Evolutionary conservation across 495 filamentous ascomycete genomes (phyloP).

Genomic region (Penicillium crystallinum): DNA sequence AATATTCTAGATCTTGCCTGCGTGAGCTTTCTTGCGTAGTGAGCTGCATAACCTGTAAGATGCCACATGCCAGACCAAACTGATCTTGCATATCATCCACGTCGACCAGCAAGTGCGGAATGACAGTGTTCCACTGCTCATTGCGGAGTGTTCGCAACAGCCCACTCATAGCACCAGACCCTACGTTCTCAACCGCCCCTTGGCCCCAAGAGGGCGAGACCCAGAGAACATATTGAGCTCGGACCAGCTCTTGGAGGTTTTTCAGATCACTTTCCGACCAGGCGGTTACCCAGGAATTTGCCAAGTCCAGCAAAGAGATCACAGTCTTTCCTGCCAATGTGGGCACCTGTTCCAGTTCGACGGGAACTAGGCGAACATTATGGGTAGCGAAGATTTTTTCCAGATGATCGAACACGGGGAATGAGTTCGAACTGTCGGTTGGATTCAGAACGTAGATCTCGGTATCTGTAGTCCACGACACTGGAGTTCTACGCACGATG

Average conservation of each 20-base stretch:
- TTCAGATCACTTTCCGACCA: constrained; percentile 15
- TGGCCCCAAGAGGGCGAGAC: constrained; percentile 14
- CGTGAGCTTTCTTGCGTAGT: constrained; percentile 12
- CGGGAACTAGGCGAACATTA: constrained; percentile 8
- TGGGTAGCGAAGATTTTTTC: constrained; percentile 11
- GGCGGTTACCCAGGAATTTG: constrained; percentile 10
- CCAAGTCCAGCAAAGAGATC: constrained; percentile 20
- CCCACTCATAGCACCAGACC: constrained; percentile 13
- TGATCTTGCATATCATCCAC: constrained; percentile 4
- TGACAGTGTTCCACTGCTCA: constrained; percentile 13
- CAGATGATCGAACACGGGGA: constrained; percentile 9
- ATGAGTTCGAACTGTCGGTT: background rate
- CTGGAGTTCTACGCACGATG: constrained; percentile 10
- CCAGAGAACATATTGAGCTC: constrained; percentile 23
- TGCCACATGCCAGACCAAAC: constrained; percentile 9
- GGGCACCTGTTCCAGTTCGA: constrained; percentile 12
- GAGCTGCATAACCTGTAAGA: constrained; percentile 16
- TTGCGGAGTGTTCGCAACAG: constrained; percentile 24
- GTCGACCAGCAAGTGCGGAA: constrained; percentile 15
- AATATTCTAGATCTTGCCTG: constrained; percentile 16
- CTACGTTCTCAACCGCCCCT: constrained; percentile 7
- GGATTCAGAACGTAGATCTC: constrained; percentile 15
- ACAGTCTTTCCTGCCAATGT: constrained; percentile 15
- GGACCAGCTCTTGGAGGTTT: constrained; percentile 9
- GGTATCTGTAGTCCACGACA: constrained; percentile 6